Evolutionary conservation across 2,329 filamentous ascomycete genomes (phyloP), one percentile per base, ranked within the genome.

Genomic region (Proliferodiscus dingleyae): DNA sequence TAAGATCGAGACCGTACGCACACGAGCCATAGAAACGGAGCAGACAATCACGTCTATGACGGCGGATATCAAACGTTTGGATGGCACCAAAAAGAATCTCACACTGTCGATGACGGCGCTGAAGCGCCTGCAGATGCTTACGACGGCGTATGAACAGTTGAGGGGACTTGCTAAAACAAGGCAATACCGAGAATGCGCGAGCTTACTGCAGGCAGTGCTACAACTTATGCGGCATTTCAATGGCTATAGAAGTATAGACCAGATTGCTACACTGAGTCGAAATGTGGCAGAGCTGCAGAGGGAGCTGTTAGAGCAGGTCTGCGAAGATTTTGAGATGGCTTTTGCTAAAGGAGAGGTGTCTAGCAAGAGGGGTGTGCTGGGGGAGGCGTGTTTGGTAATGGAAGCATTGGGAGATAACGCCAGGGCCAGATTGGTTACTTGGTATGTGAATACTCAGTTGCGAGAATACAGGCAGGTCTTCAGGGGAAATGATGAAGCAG

Each of bases 151-250:
- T 68, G 93, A 97, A 64, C 93, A 98, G 70, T 75, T 98, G 47
- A 80, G 87, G 47, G 87, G 82, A 2, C 73, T 96, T 55, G 85
- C 87, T 55, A 87, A 87, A 67, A 85, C 86, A 28, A 77, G 91
- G 46, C 93, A 98, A 66, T 98, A 98, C 66, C 77, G 88, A 53
- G 93, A 98, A 65, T 97, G 93, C 63, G 90, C 91, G 13, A 89
- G 94, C 59, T 74, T 98, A 49, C 73, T 98, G 46, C 89, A 95
- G 70, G 93, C 93, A 8, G 93, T 98, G 24, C 79, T 98, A 47
- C 93, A 98, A 75, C 81, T 98, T 37, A 96, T 97, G 87, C 87
- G 87, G 56, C 90, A 98, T 69, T 98, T 98, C 77, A 95, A 95
- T 70, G 94, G 88, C 67, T 98, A 97, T 66, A 77, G 93, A 48